phyloP scores from a whole-genome alignment of 306 rosid species.

The Prunus dulcis region DNA sequence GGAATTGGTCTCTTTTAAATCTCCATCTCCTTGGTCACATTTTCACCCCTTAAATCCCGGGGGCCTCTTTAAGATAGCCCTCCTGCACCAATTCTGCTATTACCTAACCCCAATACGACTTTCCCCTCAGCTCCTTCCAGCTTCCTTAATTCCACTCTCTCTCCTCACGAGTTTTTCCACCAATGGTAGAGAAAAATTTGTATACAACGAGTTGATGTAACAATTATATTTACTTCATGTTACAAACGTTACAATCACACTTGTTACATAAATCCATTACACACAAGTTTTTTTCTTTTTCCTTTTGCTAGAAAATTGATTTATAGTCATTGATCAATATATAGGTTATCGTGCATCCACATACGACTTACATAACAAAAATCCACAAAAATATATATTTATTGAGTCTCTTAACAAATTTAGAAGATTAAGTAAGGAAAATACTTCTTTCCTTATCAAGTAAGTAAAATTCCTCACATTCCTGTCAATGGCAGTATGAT shows the following conservation, averaged over 20 bases:
- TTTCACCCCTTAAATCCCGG: conserved; percentile 42
- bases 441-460: too few species aligned
- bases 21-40: conserved; percentile 9
- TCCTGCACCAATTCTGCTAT: conserved; percentile 1
- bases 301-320: too few species aligned
- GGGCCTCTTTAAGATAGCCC: not conserved
- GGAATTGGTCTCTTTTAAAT: conserved; percentile 22
- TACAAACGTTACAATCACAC: too few species aligned
- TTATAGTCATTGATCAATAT: too few species aligned
- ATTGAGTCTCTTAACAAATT: not conserved
- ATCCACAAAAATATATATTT: not conserved
- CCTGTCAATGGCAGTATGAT: fast-evolving
- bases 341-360: too few species aligned
- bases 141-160: not conserved
- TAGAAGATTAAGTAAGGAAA: not conserved
- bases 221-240: too few species aligned
- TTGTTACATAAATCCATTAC: too few species aligned
- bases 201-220: too few species aligned
- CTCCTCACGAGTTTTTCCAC: not conserved
- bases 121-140: not conserved
- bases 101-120: not conserved
- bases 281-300: too few species aligned
- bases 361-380: too few species aligned
- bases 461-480: too few species aligned
- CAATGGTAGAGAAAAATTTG: too few species aligned